Base-by-base conservation (phyloP, 768 basidiomycete genomes). In the Dacryopinax spathularia region DNA sequence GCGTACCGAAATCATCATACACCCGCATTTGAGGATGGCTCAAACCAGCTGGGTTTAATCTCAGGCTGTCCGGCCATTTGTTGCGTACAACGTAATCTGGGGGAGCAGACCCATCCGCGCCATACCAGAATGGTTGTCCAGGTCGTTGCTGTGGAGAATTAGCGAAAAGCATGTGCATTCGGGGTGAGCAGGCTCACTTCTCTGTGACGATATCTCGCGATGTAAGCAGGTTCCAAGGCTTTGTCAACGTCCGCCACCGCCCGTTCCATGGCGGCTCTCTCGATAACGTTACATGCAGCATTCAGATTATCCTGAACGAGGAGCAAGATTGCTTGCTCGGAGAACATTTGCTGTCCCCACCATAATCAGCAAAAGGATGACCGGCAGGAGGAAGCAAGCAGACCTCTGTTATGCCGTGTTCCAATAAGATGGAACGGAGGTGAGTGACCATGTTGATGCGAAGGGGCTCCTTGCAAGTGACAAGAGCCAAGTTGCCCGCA, bases 401-500 rank as follows among this genome's bases (percentile, higher is more conserved):
- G 65, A 88, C 89, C 72, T 98, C 95, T 62, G 78, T 85, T 72
- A 96, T 96, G 41, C 95, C 95, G 69, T 90, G 87, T 44, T 95
- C 91, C 29, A 78, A 77, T 62, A 99, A 75, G 67, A 86, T 82
- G 44, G 85, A 83, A n/a, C 93, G 86, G 33, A 97, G 79, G 70
- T 95, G 92, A 62, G 82, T 86, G 18, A 87, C 85, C 69, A 98
- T 84, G 73, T 96, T 94, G 72, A 87, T 89, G 71, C 92, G 87
- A 64, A 99, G 75, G 1, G 95, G 94, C 70, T 99, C 96, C 73
- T 97, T 98, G 80, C 95, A 98, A 18, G 96, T 98, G 16, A 99
- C 96, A 62, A 97, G 77, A 27, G 96, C 96, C 59, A 99, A 82
- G 68, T 90, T 94, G 37, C 95, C 94, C 16, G 96, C 96, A 61